phyloP scores from a whole-genome alignment of 179 eudicot species.

The Silene coronaria region DNA sequence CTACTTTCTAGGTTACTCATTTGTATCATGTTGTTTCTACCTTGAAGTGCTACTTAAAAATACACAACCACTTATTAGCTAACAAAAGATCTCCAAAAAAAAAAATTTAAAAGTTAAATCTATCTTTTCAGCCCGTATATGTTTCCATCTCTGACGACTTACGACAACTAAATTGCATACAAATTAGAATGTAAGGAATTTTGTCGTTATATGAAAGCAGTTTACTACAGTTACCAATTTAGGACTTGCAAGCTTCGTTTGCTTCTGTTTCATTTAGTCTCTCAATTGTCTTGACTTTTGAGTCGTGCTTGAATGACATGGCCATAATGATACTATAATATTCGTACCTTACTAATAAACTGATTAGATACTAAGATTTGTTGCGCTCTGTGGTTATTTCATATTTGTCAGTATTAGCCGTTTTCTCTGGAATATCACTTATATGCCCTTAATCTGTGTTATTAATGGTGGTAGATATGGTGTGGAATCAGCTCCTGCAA shows the following conservation, averaged over 20 bases:
- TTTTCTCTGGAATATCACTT: conserved; percentile 3
- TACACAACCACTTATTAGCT: neutral
- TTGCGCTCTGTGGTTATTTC: conserved; percentile 10
- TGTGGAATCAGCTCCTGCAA: conserved; percentile 75
- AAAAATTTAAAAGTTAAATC: neutral
- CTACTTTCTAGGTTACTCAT: no score
- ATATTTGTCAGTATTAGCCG: conserved; percentile 6
- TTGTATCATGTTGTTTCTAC: no score
- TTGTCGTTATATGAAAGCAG: neutral
- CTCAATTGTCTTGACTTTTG: neutral
- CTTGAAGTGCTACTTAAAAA: neutral
- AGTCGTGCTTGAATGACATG: neutral
- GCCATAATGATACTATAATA: neutral
- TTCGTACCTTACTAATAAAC: neutral
- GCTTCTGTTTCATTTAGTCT: neutral
- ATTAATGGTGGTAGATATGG: conserved; percentile 47
- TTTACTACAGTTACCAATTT: neutral
- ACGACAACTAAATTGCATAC: neutral
- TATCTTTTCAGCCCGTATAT: neutral
- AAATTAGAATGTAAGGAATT: neutral
- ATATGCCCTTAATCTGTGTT: conserved; percentile 1
- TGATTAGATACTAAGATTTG: neutral
- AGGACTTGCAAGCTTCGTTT: neutral
- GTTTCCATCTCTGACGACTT: neutral
- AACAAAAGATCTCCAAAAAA: neutral